Conservation (phyloP, 352 stramenopile species). For the Poterioochromonas sp. region DNA sequence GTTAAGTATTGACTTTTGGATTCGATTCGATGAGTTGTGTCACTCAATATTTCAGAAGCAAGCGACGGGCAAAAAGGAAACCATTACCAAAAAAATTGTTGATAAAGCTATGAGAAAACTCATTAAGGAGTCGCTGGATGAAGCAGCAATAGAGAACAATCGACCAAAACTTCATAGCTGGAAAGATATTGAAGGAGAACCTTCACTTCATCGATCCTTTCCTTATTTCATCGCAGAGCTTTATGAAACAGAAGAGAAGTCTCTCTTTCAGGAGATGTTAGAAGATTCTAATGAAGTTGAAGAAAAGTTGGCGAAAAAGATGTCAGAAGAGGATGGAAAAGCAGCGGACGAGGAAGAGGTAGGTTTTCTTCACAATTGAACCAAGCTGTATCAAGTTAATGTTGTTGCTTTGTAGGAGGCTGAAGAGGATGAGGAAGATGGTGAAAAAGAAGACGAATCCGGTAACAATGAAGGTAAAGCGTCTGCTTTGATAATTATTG, state of each 20-base stretch:
- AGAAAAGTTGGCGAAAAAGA: no score
- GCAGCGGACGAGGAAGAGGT: neutral
- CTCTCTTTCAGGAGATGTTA: neutral
- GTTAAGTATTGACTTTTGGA: neutral
- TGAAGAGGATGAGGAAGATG: neutral
- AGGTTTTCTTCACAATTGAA: neutral
- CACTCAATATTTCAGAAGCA: no score
- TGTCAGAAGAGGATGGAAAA: neutral
- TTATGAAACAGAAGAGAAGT: neutral
- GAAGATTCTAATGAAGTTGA: neutral
- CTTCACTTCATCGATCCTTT: no score
- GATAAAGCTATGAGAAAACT: neutral
- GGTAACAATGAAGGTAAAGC: neutral
- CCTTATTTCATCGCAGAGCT: no score
- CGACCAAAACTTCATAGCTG: no score
- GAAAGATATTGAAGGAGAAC: no score
- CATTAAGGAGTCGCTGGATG: neutral
- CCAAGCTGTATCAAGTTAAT: neutral
- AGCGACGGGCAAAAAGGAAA: neutral
- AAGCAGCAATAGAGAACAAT: no score
- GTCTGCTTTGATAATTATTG: neutral
- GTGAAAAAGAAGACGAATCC: neutral
- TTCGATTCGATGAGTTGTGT: neutral
- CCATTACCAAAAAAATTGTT: neutral
- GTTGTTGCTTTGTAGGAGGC: neutral